Conservation (phyloP, 768 basidiomycete species). For the Mycena venus region DNA sequence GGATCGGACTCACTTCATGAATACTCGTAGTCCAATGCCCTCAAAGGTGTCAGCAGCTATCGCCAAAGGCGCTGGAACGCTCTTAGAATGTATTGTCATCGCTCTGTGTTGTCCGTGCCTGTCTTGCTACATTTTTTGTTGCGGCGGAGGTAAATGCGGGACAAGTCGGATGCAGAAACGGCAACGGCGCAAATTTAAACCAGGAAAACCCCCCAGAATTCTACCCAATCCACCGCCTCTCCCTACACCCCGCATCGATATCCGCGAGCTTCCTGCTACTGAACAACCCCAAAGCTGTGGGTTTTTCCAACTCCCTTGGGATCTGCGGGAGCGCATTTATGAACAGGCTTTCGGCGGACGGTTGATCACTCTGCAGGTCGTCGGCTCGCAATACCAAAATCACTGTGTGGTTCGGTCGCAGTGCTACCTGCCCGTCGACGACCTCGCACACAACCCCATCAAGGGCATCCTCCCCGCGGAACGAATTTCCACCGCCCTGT, state of each 20-base stretch:
- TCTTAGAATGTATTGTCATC: background rate
- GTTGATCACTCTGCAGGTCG: background rate
- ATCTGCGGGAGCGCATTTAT: slow-evolving; percentile 10
- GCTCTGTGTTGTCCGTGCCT: background rate
- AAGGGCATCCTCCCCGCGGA: background rate
- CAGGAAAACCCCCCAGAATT: background rate
- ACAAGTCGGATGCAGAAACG: background rate
- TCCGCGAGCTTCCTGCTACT: background rate
- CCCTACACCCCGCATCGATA: slow-evolving; percentile 2
- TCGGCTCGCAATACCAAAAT: background rate
- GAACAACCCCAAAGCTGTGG: background rate
- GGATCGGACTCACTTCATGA: too few species aligned
- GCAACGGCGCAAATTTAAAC: background rate
- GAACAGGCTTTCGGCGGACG: slow-evolving; percentile 1
- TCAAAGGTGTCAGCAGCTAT: background rate
- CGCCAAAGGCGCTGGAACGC: too few species aligned
- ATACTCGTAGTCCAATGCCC: background rate
- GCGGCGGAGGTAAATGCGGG: background rate
- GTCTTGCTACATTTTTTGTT: background rate
- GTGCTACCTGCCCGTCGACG: background rate
- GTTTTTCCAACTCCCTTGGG: background rate
- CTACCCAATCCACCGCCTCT: background rate
- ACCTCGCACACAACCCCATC: background rate
- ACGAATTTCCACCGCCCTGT: background rate
- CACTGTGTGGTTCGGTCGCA: background rate